Evolutionary conservation across 345 rosid species (phyloP).

Genomic region (Salix arbutifolia): DNA sequence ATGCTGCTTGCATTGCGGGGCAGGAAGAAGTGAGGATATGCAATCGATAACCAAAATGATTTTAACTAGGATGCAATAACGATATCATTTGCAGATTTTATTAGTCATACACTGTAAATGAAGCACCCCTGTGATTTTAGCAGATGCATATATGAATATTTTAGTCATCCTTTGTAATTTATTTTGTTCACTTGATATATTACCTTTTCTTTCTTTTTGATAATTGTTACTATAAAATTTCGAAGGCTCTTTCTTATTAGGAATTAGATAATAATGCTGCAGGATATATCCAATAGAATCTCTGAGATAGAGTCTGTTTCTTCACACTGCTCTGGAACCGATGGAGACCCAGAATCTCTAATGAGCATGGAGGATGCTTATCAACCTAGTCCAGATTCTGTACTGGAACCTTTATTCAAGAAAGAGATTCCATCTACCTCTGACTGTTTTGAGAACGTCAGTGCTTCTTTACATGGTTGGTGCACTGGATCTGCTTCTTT

Average conservation of each 20-base stretch:
- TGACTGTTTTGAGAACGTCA: slow-evolving; percentile 28
- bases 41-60: not conserved
- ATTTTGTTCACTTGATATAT: not conserved
- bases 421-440: slow-evolving; percentile 28
- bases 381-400: slow-evolving; percentile 86
- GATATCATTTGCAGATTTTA: not conserved
- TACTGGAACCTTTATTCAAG: slow-evolving; percentile 45
- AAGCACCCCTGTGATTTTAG: not conserved
- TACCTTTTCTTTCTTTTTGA: not conserved
- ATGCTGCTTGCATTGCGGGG: not conserved
- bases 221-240: not conserved
- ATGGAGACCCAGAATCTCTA: slow-evolving; percentile 46
- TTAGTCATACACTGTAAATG: not conserved
- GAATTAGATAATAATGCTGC: not conserved
- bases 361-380: slow-evolving; percentile 44
- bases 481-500: slow-evolving; percentile 1
- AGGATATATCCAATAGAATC: slow-evolving; percentile 26
- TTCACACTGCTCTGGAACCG: slow-evolving; percentile 36
- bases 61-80: not conserved
- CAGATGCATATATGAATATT: not conserved
- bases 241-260: slow-evolving; percentile 1
- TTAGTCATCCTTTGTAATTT: not conserved
- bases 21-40: not conserved
- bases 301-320: slow-evolving; percentile 40
- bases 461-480: slow-evolving; percentile 41